Conservation (phyloP, 2,329 filamentous ascomycete genomes). For the Fusarium caatingaense region DNA sequence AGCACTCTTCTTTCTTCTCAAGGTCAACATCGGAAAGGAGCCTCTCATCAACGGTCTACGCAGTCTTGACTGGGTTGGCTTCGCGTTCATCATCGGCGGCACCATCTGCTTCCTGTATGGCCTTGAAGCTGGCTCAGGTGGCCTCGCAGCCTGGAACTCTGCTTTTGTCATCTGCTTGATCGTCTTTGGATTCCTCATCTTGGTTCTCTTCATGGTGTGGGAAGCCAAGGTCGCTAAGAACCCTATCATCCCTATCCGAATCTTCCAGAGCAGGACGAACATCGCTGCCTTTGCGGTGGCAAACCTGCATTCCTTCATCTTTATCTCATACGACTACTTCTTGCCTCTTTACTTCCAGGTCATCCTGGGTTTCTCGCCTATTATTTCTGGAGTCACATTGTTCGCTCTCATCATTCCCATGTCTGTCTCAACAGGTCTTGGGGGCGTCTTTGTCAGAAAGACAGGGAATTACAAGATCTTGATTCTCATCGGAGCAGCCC, state of each 20-base stretch:
- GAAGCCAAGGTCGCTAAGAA: conserved; percentile 79
- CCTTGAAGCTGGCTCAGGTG: conserved; percentile 80
- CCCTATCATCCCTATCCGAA: conserved; percentile 78
- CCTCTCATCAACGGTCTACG: conserved; percentile 69
- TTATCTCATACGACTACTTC: conserved; percentile 82
- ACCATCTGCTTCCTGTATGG: conserved; percentile 89
- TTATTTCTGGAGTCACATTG: conserved; percentile 78
- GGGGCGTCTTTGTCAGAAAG: conserved; percentile 67
- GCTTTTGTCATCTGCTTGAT: conserved; percentile 80
- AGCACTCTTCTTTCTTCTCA: conserved; percentile 69
- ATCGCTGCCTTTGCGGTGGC: conserved; percentile 72
- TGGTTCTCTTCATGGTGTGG: conserved; percentile 74
- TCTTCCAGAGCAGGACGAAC: conserved; percentile 76
- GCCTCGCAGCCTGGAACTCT: conserved; percentile 78
- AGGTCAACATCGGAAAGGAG: conserved; percentile 75
- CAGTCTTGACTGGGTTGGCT: conserved; percentile 70
- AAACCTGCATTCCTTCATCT: conserved; percentile 79
- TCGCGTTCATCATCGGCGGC: conserved; percentile 74
- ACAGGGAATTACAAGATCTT: conserved; percentile 72
- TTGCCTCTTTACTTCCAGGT: conserved; percentile 87
- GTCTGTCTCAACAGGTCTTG: conserved; percentile 68
- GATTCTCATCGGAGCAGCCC: conserved; percentile 67
- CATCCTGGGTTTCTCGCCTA: conserved; percentile 73
- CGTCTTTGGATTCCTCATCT: conserved; percentile 73
- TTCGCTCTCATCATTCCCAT: conserved; percentile 77